Base-by-base conservation (phyloP, 1,284 basidiomycete genomes). In the Fistulina hepatica region DNA sequence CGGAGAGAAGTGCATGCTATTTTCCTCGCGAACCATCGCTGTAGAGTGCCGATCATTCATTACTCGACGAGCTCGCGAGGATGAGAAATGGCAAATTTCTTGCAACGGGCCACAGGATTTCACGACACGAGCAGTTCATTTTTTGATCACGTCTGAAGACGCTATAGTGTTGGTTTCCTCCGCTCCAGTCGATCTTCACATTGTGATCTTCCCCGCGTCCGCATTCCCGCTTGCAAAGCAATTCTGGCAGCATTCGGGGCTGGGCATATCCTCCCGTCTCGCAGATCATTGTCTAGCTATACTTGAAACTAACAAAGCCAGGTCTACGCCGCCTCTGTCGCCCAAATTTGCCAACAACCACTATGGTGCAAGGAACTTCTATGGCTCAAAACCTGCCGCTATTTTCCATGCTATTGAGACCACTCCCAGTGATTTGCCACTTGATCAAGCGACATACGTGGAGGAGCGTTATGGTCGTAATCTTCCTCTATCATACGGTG, bases 391-490 rank as follows among this genome's bases (percentile, higher is more conserved):
- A n/a, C n/a, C n/a, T n/a, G n/a, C n/a, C n/a, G 30, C 41, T 33
- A 30, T 33, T 37, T 8, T 33, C 27, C 31, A 47, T 24, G 24
- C 50, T 43, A 5, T 33, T 6, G 20, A 45, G 31, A 28, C 15
- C 13, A 46, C 48, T 19, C 33, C 41, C 36, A 34, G 48, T 37
- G 52, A 52, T 3, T 50, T 77, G 26, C 64, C 57, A 40, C 49
- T 53, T 21, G 78, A 82, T 45, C 71, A 75, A 37, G 54, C 54
- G 4, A 60, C 62, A 15, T 84, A 84, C 50, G 67, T 98, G 25
- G 95, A 98, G 58, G 93, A 98, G 59, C 79, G 93, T 15, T 98
- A 97, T 49, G 94, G 92, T 0, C 77, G 95, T 4, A 97, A 97
- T 53, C 64, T 97, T 19, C 88, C 92, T 2, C 57, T 84, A 10